A percentile compares a stretch with the other conserved stretches of the same genome.
Evolutionary conservation across 2,329 filamentous ascomycete species (phyloP).

Genomic region (Arthrobotrys conoides): DNA sequence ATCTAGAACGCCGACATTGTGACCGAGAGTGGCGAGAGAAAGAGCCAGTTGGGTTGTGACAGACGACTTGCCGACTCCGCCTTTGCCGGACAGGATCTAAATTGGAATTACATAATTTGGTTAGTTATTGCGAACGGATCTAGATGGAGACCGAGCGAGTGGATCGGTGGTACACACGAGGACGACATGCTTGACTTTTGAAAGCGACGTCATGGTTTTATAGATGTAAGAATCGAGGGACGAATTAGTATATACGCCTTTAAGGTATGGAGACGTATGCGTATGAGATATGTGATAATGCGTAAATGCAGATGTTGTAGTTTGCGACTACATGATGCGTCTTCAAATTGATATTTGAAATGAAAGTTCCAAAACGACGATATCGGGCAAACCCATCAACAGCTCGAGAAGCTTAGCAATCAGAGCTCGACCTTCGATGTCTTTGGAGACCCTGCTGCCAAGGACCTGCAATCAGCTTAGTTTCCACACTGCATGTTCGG

Average conservation of each 20-base stretch:
- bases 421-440: conserved; percentile 32
- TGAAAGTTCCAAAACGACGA: conserved; percentile 26
- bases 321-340: conserved; percentile 53
- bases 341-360: neutral
- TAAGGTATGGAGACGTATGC: neutral
- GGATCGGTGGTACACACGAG: conserved; percentile 74
- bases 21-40: conserved; percentile 84
- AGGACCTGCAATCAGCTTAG: conserved; percentile 14
- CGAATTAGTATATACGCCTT: no score
- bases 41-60: conserved; percentile 97
- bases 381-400: conserved; percentile 13
- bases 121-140: conserved; percentile 17
- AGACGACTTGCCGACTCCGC: conserved; percentile 96
- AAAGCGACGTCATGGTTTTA: conserved; percentile 73
- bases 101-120: conserved; percentile 15
- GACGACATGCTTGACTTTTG: conserved; percentile 82
- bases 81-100: conserved; percentile 92
- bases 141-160: conserved; percentile 18
- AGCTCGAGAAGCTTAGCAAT: conserved; percentile 49
- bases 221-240: neutral
- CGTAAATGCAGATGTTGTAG: neutral
- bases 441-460: conserved; percentile 1
- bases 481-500: conserved; percentile 15
- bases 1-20: conserved; percentile 94
- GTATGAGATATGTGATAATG: conserved; percentile 2